Percentiles rank a stretch among this genome's conserved stretches.
These are phyloP conservation scores for Stagonosporopsis chrysanthemi DNA, from an alignment of 2,329 filamentous ascomycete genomes.

Conservation along the genomic window DNA sequence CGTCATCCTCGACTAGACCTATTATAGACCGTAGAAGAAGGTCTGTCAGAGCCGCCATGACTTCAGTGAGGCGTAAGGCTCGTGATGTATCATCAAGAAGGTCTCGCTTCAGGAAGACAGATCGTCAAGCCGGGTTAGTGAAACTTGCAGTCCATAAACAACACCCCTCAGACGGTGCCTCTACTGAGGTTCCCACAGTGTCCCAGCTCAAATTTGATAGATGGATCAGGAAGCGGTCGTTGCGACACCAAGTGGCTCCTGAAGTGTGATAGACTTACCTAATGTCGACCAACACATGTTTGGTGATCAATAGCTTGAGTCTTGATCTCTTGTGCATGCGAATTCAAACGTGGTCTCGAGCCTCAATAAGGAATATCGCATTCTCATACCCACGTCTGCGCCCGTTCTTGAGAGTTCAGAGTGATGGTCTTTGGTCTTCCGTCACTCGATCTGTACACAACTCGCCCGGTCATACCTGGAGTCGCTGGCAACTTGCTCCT, in stretches of 20 bases:
- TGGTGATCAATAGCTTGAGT: not conserved
- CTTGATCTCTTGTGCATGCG: not conserved
- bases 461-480: not conserved
- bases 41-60: constrained; percentile 1
- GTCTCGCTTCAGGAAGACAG: not conserved
- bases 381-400: too few species aligned
- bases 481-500: not conserved
- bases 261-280: not conserved
- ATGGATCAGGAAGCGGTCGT: not conserved
- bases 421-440: not conserved
- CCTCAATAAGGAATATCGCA: not conserved
- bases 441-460: too few species aligned
- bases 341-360: not conserved
- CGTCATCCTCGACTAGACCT: constrained; percentile 2
- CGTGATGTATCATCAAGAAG: not conserved
- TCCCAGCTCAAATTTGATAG: not conserved
- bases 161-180: not conserved
- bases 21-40: constrained; percentile 4
- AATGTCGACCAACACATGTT: not conserved
- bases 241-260: not conserved
- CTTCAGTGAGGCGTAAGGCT: constrained; percentile 3
- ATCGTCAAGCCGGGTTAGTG: not conserved
- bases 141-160: not conserved
- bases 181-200: not conserved
- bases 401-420: too few species aligned